These are phyloP conservation scores for Neoboletus subvelutipes DNA, from an alignment of 768 basidiomycete genomes.

Conservation along the genomic window DNA sequence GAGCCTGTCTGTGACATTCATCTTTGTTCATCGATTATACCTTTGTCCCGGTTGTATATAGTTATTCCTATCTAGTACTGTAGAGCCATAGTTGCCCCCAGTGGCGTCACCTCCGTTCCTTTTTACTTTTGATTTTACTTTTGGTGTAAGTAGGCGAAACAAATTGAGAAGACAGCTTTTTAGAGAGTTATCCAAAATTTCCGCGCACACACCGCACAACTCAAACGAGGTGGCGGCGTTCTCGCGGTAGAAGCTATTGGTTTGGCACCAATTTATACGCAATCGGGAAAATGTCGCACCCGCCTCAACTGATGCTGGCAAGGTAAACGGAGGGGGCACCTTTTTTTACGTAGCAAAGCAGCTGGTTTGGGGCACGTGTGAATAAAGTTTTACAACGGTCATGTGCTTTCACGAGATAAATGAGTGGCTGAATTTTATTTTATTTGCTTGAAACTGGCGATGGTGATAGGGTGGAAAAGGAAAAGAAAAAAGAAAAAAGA, in stretches of 20 bases:
- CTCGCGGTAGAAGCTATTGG: neutral
- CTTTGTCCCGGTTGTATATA: conserved; percentile 26
- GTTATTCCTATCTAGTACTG: conserved; percentile 31
- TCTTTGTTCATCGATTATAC: conserved; percentile 17
- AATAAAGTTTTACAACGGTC: conserved; percentile 4
- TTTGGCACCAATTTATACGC: neutral
- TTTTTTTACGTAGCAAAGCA: neutral
- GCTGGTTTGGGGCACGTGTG: neutral
- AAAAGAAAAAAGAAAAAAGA: too few relatives aligned
- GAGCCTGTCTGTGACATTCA: conserved; percentile 8
- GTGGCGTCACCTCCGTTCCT: neutral
- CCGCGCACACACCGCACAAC: conserved; percentile 5
- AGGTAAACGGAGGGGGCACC: neutral
- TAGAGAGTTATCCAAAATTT: neutral
- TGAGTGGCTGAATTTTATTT: neutral
- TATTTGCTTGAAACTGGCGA: conserved; percentile 10
- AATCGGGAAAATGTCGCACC: conserved; percentile 5
- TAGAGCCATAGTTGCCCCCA: conserved; percentile 11
- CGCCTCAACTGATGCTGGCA: neutral
- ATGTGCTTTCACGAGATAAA: neutral
- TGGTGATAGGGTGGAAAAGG: conserved; percentile 12
- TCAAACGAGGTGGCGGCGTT: conserved; percentile 11
- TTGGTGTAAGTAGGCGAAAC: conserved; percentile 10
- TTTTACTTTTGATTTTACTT: too few relatives aligned
- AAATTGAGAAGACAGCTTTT: conserved; percentile 13